These are phyloP conservation scores for Leishmania arabica DNA, from an alignment of 208 protist species.

Conservation along the genomic window DNA sequence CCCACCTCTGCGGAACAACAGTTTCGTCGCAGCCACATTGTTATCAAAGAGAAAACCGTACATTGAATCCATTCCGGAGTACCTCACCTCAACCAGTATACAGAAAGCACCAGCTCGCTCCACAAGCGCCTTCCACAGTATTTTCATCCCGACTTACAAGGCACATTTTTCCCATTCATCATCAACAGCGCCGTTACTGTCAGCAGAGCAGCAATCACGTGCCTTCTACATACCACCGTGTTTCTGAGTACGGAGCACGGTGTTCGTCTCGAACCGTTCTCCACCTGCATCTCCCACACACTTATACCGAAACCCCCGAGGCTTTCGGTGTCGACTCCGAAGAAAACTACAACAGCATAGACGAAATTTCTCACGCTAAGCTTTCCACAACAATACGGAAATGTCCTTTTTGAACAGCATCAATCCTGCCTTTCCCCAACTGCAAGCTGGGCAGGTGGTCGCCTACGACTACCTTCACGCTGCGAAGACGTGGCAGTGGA, in stretches of 20 bases:
- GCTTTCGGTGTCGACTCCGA: too few relatives aligned
- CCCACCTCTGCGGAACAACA: neutral
- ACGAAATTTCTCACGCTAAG: neutral
- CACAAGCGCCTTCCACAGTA: neutral
- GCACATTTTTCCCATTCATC: constrained; percentile 8
- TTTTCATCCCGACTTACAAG: constrained; percentile 4
- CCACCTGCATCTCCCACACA: neutral
- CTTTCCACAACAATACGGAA: neutral
- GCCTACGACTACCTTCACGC: constrained; percentile 65
- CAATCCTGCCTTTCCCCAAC: constrained; percentile 18
- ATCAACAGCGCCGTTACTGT: neutral
- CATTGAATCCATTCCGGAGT: neutral
- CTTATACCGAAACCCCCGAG: neutral
- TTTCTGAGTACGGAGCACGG: neutral
- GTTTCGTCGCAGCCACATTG: neutral
- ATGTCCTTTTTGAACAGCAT: constrained; percentile 34
- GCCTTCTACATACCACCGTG: neutral
- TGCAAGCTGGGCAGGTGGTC: constrained; percentile 53
- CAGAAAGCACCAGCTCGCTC: neutral
- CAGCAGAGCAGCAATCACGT: neutral
- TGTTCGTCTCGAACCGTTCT: constrained; percentile 3
- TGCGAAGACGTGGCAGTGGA: constrained; percentile 66
- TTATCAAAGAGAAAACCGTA: neutral
- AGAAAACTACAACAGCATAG: neutral
- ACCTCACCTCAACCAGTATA: neutral